phyloP scores from a whole-genome alignment of 2,329 filamentous ascomycete species.

The Hirsutella rhossiliensis region DNA sequence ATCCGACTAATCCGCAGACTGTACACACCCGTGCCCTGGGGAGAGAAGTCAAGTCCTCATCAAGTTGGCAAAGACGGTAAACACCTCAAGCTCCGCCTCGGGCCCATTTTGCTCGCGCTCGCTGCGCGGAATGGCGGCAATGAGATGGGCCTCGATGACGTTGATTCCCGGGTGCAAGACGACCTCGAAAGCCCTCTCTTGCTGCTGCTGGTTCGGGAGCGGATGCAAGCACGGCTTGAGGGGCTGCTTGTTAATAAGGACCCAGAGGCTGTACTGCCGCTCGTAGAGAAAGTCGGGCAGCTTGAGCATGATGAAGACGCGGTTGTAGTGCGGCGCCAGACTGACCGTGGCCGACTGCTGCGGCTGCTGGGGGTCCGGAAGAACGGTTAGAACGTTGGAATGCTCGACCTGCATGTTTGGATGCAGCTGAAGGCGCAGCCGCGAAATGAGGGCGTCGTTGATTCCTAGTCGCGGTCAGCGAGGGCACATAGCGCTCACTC shows the following conservation, averaged over 20 bases:
- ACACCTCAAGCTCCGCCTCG: conserved; percentile 65
- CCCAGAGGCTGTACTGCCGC: conserved; percentile 67
- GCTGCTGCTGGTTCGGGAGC: conserved; percentile 41
- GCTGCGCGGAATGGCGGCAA: conserved; percentile 54
- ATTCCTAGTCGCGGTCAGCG: conserved; percentile 23
- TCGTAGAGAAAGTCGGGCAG: conserved; percentile 50
- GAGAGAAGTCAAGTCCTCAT: conserved; percentile 22
- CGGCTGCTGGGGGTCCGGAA: conserved; percentile 51
- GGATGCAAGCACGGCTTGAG: conserved; percentile 35
- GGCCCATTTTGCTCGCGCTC: conserved; percentile 44
- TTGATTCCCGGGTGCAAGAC: conserved; percentile 63
- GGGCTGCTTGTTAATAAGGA: conserved; percentile 55
- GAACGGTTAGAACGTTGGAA: conserved; percentile 51
- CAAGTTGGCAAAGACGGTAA: conserved; percentile 65
- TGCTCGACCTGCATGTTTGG: conserved; percentile 50
- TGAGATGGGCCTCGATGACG: conserved; percentile 64
- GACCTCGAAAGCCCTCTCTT: conserved; percentile 63
- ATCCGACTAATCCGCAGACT: too few species aligned
- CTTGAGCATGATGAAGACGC: conserved; percentile 57
- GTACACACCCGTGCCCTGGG: too few species aligned
- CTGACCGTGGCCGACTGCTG: conserved; percentile 64
- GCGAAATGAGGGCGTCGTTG: conserved; percentile 53
- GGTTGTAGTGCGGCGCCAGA: conserved; percentile 53
- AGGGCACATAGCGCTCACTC: not conserved
- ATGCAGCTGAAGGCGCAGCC: conserved; percentile 55